Base-by-base conservation (phyloP, 805 yeast species). In the Candida michaelii region DNA sequence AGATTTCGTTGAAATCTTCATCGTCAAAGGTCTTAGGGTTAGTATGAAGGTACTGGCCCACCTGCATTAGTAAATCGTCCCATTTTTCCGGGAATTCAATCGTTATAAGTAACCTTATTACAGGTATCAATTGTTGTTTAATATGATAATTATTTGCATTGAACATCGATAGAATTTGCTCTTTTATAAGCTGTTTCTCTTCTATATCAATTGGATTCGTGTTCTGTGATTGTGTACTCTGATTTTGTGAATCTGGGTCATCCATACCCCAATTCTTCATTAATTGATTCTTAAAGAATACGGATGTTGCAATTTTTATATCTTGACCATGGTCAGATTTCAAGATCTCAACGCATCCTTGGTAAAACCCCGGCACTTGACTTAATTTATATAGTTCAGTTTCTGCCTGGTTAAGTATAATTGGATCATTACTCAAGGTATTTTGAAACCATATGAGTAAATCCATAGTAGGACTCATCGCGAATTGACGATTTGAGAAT, bases 201-300 rank as follows among this genome's bases (percentile, higher is more conserved):
- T n/a, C n/a, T n/a, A n/a, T n/a, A n/a, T n/a, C n/a, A 43, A 93
- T 79, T 17, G 76, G 69, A 2, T 86, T 87, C 55, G 82, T 85
- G 58, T 91, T 97, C 46, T 77, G 23, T 21, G 23, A 21, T 6
- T 8, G 5, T 21, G 8, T 21, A 21, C 23, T 21, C 8, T 21
- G 23, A 6, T 5, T 21, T 21, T 21, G 23, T 21, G 23, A 6
- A 21, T 6, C 23, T 8, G 8, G 23, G 5, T 21, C 23, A 5
- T 8, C 23, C 23, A 6, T 21, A 5, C 23, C 40, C 97, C 97
- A 90, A 39, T 77, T 72, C 27, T 77, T 72, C 12, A 72, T 66
- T 16, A 89, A 73, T 43, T 81, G 73, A 61, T 91, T 90, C 60
- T 91, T 91, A 61, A 89, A 79, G 61, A 80, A 88, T 4, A 91